Evolutionary conservation across 192 early-diverging fungal species (phyloP), one percentile per base, ranked within the genome.

Genomic region (Podila minutissima): DNA sequence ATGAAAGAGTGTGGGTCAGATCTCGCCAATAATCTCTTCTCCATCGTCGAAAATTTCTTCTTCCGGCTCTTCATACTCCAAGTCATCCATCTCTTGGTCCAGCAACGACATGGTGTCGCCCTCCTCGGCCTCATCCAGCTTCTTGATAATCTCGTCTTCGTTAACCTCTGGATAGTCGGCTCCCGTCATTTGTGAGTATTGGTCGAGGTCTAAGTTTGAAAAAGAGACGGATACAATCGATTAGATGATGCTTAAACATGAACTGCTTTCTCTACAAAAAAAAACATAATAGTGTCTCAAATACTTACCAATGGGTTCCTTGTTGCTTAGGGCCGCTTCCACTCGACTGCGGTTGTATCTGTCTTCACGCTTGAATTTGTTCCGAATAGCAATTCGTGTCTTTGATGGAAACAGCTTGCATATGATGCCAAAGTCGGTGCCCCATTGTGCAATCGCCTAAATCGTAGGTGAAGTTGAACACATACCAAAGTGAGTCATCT

Each of bases 391-490:
- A 9, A 73, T 63, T n/a, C 84, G 74, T 10, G 74, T 74, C 49
- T 85, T 85, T 29, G 48, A 65, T 17, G 66, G 64, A 57, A 85
- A 85, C 35, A 75, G 26, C 66, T 67, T 67, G 17, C 68, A 73
- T 17, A 85, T 85, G 28, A 85, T 85, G 5, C 75, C 81, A 63
- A 85, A 85, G 60, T 85, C 84, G 17, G 84, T 85, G n/a, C 84
- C 84, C 84, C 84, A 85, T 64, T 75, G 79, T 32, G 84, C 71
- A 5, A 85, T 41, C 17, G 74, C 81, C 84, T 85, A 66, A 4
- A 46, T 46, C 15, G 41, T 41, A 17, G 29, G 3, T n/a, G 33
- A 24, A 12, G 32, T 49, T 58, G 22, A 31, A 13, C 10, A 69
- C 28, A 68, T 64, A 62, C 24, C 2, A 55, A 9, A 8, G 53